Percentiles rank a stretch among this genome's conserved stretches.
These are phyloP conservation scores for Moniliophthora roreri DNA, from an alignment of 1,284 basidiomycete species.

Conservation along the genomic window DNA sequence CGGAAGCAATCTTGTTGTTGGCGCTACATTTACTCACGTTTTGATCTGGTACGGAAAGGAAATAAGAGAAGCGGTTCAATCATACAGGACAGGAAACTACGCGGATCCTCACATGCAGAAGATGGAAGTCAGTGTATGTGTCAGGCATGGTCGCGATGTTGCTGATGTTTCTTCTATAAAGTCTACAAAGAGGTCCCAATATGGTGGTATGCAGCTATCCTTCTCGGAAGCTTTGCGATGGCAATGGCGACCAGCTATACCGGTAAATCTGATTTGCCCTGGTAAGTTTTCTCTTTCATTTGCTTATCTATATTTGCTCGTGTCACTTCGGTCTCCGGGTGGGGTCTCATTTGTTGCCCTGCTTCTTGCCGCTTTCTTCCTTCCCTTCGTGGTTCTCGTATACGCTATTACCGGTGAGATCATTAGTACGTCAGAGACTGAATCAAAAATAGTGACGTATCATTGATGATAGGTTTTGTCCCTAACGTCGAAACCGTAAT, in stretches of 20 bases:
- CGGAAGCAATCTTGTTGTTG: slow-evolving; percentile 38
- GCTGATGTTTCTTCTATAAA: slow-evolving; percentile 12
- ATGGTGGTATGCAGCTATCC: slow-evolving; percentile 58
- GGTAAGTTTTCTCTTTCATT: slow-evolving; percentile 5
- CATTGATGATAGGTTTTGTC: slow-evolving; percentile 26
- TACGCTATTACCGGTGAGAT: slow-evolving; percentile 15
- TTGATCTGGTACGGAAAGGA: slow-evolving; percentile 51
- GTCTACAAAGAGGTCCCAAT: slow-evolving; percentile 57
- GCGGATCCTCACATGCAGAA: slow-evolving; percentile 12
- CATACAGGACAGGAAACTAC: slow-evolving; percentile 27
- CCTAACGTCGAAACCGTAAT: slow-evolving; percentile 34
- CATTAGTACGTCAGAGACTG: not conserved
- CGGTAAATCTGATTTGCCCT: slow-evolving; percentile 32
- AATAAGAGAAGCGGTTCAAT: slow-evolving; percentile 39
- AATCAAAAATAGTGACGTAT: not conserved
- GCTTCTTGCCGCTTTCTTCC: slow-evolving; percentile 48
- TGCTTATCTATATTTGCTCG: not conserved
- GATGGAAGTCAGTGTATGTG: slow-evolving; percentile 24
- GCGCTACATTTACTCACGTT: slow-evolving; percentile 47
- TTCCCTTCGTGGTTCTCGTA: slow-evolving; percentile 38
- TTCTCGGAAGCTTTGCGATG: slow-evolving; percentile 45
- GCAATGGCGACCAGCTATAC: slow-evolving; percentile 54
- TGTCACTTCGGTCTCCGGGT: slow-evolving; percentile 23
- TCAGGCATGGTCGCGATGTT: not conserved
- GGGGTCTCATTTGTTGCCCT: slow-evolving; percentile 44